phyloP scores from a whole-genome alignment of 2,329 filamentous ascomycete genomes.

The Dactylellina leptospora region DNA sequence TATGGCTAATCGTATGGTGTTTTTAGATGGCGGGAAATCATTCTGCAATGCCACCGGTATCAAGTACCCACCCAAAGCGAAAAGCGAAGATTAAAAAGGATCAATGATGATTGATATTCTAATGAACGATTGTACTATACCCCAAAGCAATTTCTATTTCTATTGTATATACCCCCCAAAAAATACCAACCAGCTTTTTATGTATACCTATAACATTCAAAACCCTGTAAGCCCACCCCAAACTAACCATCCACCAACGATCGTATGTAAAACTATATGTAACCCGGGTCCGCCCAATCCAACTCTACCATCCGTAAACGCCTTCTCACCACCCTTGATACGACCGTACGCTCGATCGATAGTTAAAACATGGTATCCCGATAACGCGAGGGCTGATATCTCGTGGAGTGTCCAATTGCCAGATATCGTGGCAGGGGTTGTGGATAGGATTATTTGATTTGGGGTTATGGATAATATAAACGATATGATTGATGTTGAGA shows the following conservation, averaged over 20 bases:
- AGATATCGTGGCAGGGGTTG: not conserved
- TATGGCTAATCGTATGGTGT: not conserved
- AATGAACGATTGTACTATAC: conserved; percentile 13
- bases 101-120: too few relatives aligned
- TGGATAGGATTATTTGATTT: not conserved
- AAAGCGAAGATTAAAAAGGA: not conserved
- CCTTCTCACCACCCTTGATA: conserved; percentile 21
- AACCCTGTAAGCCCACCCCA: conserved; percentile 12
- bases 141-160: not conserved
- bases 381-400: conserved; percentile 5
- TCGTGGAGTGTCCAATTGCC: conserved; percentile 25
- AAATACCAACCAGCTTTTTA: not conserved
- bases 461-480: conserved; percentile 31
- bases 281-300: conserved; percentile 35
- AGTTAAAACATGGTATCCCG: conserved; percentile 35
- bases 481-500: conserved; percentile 25
- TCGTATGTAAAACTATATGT: conserved; percentile 10
- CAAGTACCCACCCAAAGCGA: conserved; percentile 36
- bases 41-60: conserved; percentile 40
- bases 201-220: not conserved
- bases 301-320: not conserved
- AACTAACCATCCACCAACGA: conserved; percentile 16
- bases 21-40: conserved; percentile 40
- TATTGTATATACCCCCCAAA: not conserved
- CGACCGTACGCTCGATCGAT: conserved; percentile 16